These are phyloP conservation scores for Tubosaeta sp. DNA, from an alignment of 768 basidiomycete genomes.

Conservation along the genomic window DNA sequence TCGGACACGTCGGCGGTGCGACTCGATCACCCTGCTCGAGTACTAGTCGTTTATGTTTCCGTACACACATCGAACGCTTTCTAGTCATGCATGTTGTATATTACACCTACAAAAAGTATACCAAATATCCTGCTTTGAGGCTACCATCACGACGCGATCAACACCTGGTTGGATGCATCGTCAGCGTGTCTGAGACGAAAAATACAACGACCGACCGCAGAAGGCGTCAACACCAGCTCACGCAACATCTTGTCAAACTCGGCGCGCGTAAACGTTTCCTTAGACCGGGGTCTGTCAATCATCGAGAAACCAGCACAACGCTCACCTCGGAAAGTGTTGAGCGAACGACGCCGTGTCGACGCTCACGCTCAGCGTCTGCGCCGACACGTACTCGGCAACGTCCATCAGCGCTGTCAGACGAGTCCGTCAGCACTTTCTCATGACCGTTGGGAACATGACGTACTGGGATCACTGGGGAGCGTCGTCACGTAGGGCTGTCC, in stretches of 20 bases:
- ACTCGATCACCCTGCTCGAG: conserved; percentile 47
- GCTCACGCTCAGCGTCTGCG: conserved; percentile 62
- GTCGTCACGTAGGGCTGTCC: conserved; percentile 77
- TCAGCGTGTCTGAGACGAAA: neutral
- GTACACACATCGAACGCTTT: neutral
- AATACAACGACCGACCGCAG: conserved; percentile 45
- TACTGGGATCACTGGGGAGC: conserved; percentile 73
- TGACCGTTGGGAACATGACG: conserved; percentile 27
- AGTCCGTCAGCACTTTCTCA: neutral
- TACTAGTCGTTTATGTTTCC: conserved; percentile 32
- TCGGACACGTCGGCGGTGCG: conserved; percentile 38
- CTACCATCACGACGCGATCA: conserved; percentile 44
- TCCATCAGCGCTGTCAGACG: conserved; percentile 60
- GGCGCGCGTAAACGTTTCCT: conserved; percentile 68
- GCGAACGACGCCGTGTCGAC: conserved; percentile 77
- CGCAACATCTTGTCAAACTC: conserved; percentile 81
- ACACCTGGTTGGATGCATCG: conserved; percentile 37
- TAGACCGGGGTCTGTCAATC: conserved; percentile 27
- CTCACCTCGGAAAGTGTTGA: conserved; percentile 81
- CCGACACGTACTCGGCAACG: conserved; percentile 85
- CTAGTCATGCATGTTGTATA: neutral
- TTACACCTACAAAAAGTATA: neutral
- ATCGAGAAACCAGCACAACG: conserved; percentile 2
- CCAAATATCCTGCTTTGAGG: too few species aligned
- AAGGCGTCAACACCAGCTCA: conserved; percentile 86